These are phyloP conservation scores for Tylopilus orsonianus DNA, from an alignment of 1,284 basidiomycete genomes.

Conservation along the genomic window DNA sequence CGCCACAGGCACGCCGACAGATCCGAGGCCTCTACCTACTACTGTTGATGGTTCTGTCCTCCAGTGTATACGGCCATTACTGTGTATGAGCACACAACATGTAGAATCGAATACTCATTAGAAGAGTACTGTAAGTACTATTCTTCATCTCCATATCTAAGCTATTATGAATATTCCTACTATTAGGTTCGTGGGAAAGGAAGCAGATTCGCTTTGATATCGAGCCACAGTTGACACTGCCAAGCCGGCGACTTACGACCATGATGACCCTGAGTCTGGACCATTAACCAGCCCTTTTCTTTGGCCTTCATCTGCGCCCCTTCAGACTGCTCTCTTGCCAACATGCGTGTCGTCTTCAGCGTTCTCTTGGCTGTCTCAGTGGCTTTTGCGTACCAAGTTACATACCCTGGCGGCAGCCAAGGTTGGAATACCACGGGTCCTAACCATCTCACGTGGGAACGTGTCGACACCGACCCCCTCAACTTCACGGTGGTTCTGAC, in stretches of 20 bases:
- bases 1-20: neutral
- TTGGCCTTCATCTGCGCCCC: conserved; percentile 6
- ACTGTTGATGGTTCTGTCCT: neutral
- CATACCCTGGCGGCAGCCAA: conserved; percentile 45
- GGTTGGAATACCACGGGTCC: conserved; percentile 61
- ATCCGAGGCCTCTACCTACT: neutral
- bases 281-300: neutral
- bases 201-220: conserved; percentile 2
- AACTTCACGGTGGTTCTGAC: conserved; percentile 71
- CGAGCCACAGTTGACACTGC: neutral
- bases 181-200: conserved; percentile 25
- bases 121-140: conserved; percentile 10
- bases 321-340: conserved; percentile 10
- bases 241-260: conserved; percentile 11
- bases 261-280: neutral
- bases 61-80: conserved; percentile 12
- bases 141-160: no score
- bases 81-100: conserved; percentile 1
- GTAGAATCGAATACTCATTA: neutral
- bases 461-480: conserved; percentile 60
- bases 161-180: no score
- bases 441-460: conserved; percentile 62
- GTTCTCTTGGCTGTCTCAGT: conserved; percentile 54
- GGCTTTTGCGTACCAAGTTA: conserved; percentile 61
- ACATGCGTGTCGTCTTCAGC: conserved; percentile 48